These are phyloP conservation scores for Eremochloa ophiuroides DNA, from an alignment of 176 grass and related monocot species.

Conservation along the genomic window DNA sequence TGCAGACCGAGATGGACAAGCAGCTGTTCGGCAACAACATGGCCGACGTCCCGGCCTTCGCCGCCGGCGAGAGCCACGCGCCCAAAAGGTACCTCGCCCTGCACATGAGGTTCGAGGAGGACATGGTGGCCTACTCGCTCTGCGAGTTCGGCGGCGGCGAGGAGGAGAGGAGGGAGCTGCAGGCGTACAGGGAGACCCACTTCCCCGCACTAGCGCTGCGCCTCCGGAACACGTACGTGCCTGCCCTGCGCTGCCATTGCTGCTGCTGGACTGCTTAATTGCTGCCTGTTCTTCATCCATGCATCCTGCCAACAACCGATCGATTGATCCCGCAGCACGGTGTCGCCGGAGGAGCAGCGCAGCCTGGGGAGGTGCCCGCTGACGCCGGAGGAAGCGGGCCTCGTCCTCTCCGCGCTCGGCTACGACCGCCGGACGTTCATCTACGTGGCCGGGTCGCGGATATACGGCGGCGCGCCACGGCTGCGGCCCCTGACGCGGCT, in stretches of 20 bases:
- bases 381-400: conserved; percentile 81
- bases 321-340: conserved; percentile 43
- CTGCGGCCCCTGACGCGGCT: conserved; percentile 68
- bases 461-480: conserved; percentile 76
- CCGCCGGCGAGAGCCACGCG: too few relatives aligned
- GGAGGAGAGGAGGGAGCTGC: conserved; percentile 66
- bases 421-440: conserved; percentile 70
- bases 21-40: conserved; percentile 69
- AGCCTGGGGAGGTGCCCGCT: conserved; percentile 83
- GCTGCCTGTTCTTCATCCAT: not conserved
- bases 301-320: not conserved
- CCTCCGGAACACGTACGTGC: conserved; percentile 55
- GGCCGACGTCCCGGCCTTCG: not conserved
- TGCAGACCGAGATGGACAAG: conserved; percentile 66
- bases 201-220: conserved; percentile 63
- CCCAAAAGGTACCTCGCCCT: conserved; percentile 72
- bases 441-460: conserved; percentile 81
- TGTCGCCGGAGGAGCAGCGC: conserved; percentile 70
- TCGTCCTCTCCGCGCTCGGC: conserved; percentile 72
- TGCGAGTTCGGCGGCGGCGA: conserved; percentile 91
- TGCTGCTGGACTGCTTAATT: not conserved
- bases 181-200: conserved; percentile 75
- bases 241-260: too few relatives aligned
- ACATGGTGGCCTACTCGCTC: conserved; percentile 98
- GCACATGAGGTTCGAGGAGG: conserved; percentile 94